Evolutionary conservation across 306 rosid genomes (phyloP).

Genomic region (Luffa acutangula): DNA sequence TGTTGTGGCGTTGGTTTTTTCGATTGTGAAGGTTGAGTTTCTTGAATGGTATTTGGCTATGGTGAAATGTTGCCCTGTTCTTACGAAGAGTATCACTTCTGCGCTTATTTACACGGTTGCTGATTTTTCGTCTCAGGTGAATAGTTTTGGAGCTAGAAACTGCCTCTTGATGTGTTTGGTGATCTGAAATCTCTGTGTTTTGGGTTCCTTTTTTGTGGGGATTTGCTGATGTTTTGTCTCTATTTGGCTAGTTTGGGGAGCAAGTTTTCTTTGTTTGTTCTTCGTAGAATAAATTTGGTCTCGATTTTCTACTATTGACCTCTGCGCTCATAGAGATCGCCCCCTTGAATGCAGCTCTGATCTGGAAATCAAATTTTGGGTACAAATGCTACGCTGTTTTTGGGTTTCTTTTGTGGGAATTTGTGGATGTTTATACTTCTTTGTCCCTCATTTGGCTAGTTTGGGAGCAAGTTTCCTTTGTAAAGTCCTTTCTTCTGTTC

Average conservation of each 20-base stretch:
- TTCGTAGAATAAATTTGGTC: background rate
- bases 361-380: background rate
- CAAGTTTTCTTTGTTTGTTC: background rate
- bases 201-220: background rate
- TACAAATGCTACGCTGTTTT: background rate
- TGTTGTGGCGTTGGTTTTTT: constrained; percentile 34
- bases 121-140: constrained; percentile 82
- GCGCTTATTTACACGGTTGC: constrained; percentile 68
- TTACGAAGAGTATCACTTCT: constrained; percentile 67
- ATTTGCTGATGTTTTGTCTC: background rate
- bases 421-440: background rate
- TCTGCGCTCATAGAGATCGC: background rate
- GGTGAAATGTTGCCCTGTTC: constrained; percentile 50
- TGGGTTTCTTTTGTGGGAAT: background rate
- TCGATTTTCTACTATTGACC: background rate
- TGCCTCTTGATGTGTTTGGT: background rate
- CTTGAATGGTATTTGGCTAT: constrained; percentile 77
- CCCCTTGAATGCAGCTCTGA: background rate
- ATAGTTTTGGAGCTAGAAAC: background rate
- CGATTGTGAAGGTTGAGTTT: constrained; percentile 32
- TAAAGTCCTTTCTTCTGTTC: background rate
- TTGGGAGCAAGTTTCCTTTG: background rate
- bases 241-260: background rate
- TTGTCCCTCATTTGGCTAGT: background rate
- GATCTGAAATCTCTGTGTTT: background rate